Base-by-base conservation (phyloP, 129 eudicot species). In the Flaveria sonorensis region DNA sequence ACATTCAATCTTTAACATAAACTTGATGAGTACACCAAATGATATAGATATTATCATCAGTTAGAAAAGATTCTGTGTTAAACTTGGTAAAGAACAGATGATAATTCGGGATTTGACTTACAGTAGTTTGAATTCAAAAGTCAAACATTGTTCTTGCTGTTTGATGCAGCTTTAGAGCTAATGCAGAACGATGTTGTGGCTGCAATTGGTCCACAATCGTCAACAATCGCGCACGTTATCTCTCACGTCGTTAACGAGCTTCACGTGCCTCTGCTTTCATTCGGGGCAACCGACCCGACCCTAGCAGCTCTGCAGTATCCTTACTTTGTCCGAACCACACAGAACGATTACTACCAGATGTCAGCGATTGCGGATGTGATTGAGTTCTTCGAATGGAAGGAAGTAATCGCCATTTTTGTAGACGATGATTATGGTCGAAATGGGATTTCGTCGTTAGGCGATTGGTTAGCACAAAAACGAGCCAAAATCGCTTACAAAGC, bases 361-460 rank as follows among this genome's bases (percentile, higher is more conserved):
- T 73, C 76, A 47, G 99, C 99, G 39, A 69, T 91, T 45, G 96
- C 99, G 20, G 90, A 94, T 76, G n/a, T 91, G 0, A 72, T 94
- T 1, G 86, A 86, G 20, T 87, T 87, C 77, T 94, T 73, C 30
- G 97, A 82, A 19, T 94, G 93, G 93, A 86, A 86, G 75, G 97
- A 94, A 79, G 88, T 94, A 7, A 86, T 94, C 28, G 90, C 96
- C 48, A 86, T 94, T 43, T 94, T 76, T 62, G 93, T 91, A 1
- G 99, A 94, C 51, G 97, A 94, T 77, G 99, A 94, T 52, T 89
- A 91, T 55, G 99, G 99, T 6, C 82, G 99, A 76, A 88, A 89
- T 52, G 97, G 98, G 36, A 72, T 94, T 53, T 87, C 97, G 4
- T 82, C 75, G 9, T 79, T 94, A 70, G 97, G 90, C 7, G 98